Base-by-base conservation (phyloP, 139 green algal species). In the Chlorella sp. region DNA sequence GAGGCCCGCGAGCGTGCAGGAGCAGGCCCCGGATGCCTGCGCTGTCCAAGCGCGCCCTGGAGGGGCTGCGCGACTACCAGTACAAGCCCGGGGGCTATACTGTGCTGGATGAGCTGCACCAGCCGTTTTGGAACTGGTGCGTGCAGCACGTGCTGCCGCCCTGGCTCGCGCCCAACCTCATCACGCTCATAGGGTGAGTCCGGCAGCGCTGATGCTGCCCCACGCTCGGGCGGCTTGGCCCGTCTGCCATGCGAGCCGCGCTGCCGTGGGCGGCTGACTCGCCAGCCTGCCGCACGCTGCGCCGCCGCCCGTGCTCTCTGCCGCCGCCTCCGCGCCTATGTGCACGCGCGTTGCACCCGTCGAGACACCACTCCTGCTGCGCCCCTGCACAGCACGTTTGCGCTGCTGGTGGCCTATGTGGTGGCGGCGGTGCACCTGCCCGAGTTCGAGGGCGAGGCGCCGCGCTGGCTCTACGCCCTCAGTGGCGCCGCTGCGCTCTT, bases 101-200 rank as follows among this genome's bases (percentile, higher is more conserved):
- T 0, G 79, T 83, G 42, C 79, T 97, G 31, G 93, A 97, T 76
- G 80, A 91, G 33, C 33, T 89, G 2, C 93, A 97, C 74, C 82
- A 86, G 21, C 93, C 93, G 0, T 78, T 94, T 8, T 95, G 90
- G 87, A 96, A 95, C 76, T 90, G 90, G 35, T 41, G n/a, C 56
- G 5, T 65, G 29, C 58, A 76, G 1, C 72, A 87, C 38, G 67
- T 83, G 38, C 74, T 97, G 50, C 94, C 94, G 0, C 62, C 84
- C 27, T 98, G 95, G 95, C 69, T 98, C 64, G 95, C 95, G 9
- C 95, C 95, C 15, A 98, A 98, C 82, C 73, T 97, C 0, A 97
- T 98, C 62, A 98, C 95, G 0, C 82, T 97, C 12, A 82, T 82
- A 15, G 95, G 92, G n/a, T n/a, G n/a, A n/a, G n/a, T n/a, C n/a